phyloP scores from a whole-genome alignment of 805 yeast genomes.

The Yamadazyma philogaea region DNA sequence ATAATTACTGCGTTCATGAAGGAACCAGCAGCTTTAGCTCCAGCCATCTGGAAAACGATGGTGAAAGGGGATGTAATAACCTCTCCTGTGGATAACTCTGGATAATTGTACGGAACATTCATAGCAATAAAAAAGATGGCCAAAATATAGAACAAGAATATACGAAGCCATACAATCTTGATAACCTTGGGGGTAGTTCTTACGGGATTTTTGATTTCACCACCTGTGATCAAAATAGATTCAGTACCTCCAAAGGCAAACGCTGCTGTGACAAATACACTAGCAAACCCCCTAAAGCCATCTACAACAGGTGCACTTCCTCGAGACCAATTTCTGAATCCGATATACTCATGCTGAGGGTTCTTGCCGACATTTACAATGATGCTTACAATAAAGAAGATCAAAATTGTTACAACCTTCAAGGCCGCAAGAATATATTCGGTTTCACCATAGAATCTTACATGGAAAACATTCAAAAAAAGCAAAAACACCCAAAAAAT shows the following conservation, averaged over 20 bases:
- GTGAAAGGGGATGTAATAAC: slow-evolving; percentile 41
- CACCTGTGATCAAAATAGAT: slow-evolving; percentile 33
- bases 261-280: slow-evolving; percentile 49
- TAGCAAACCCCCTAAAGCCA: slow-evolving; percentile 52
- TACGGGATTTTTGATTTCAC: slow-evolving; percentile 31
- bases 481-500: slow-evolving; percentile 53
- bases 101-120: slow-evolving; percentile 40
- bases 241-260: slow-evolving; percentile 53
- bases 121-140: slow-evolving; percentile 41
- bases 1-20: slow-evolving; percentile 54
- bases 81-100: slow-evolving; percentile 25
- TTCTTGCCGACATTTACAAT: slow-evolving; percentile 60
- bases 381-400: slow-evolving; percentile 54
- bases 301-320: slow-evolving; percentile 54
- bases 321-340: slow-evolving; percentile 41
- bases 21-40: slow-evolving; percentile 40
- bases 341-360: slow-evolving; percentile 36
- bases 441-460: slow-evolving; percentile 40
- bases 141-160: slow-evolving; percentile 33
- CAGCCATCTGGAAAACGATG: slow-evolving; percentile 41
- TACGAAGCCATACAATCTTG: slow-evolving; percentile 31
- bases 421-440: slow-evolving; percentile 39
- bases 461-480: slow-evolving; percentile 37
- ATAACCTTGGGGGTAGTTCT: slow-evolving; percentile 29
- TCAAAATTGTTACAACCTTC: slow-evolving; percentile 50